phyloP scores from a whole-genome alignment of 805 yeast species.

The Metschnikowia lochheadii region DNA sequence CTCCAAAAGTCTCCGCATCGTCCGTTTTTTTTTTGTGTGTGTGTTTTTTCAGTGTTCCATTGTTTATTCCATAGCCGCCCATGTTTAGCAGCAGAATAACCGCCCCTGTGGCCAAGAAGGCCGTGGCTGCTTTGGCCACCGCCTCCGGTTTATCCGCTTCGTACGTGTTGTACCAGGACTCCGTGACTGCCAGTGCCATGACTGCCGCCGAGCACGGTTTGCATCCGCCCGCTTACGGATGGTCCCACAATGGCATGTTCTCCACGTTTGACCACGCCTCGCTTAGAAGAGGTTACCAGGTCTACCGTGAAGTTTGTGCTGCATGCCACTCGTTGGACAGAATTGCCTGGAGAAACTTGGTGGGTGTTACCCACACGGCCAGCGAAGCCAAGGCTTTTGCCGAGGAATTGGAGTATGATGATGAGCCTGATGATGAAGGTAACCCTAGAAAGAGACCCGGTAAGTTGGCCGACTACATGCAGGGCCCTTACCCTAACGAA shows the following conservation, averaged over 20 bases:
- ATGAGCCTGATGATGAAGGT: conserved; percentile 94
- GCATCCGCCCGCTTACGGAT: conserved; percentile 87
- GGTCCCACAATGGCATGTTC: conserved; percentile 94
- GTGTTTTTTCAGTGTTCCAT: too few species aligned
- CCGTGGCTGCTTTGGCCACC: conserved; percentile 62
- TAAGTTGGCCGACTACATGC: conserved; percentile 92
- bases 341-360: conserved; percentile 97
- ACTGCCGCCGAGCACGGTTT: conserved; percentile 99
- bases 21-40: too few species aligned
- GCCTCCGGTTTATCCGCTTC: conserved; percentile 78
- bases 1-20: too few species aligned
- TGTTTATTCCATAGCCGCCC: background rate
- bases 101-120: conserved; percentile 38
- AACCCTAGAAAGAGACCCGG: conserved; percentile 97
- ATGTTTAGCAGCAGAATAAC: conserved; percentile 19
- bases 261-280: conserved; percentile 91
- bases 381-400: conserved; percentile 89
- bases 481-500: conserved; percentile 94
- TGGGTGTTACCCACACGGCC: conserved; percentile 92
- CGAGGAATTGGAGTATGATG: conserved; percentile 96
- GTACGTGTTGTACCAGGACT: conserved; percentile 75
- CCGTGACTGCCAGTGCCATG: conserved; percentile 89
- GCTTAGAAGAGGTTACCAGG: conserved; percentile 98
- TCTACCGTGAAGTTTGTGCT: conserved; percentile 97
- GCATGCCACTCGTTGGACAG: conserved; percentile 97